These are phyloP conservation scores for Petunia axillaris DNA, from an alignment of 257 asterid species.

Conservation along the genomic window DNA sequence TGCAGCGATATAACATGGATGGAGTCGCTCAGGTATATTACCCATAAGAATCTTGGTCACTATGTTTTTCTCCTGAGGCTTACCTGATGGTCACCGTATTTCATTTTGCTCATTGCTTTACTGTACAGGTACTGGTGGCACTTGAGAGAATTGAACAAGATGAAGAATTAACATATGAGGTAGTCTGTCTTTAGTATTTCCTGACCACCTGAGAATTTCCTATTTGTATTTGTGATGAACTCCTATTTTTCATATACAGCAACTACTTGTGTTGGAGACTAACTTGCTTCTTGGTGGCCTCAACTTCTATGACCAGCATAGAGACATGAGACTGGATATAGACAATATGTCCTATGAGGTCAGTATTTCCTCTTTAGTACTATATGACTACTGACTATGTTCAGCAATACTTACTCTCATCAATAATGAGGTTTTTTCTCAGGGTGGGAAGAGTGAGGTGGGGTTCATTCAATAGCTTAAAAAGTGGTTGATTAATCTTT, in stretches of 20 bases:
- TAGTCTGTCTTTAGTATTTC: slow-evolving; percentile 32
- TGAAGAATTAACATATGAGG: slow-evolving; percentile 71
- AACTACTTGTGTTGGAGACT: slow-evolving; percentile 66
- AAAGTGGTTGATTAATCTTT: background rate
- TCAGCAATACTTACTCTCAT: background rate
- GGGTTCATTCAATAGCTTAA: background rate
- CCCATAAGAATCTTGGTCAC: background rate
- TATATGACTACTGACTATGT: background rate
- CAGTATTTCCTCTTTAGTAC: slow-evolving; percentile 11
- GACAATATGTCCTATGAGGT: slow-evolving; percentile 98
- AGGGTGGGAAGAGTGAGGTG: background rate
- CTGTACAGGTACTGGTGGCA: slow-evolving; percentile 63
- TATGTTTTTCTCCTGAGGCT: slow-evolving; percentile 8
- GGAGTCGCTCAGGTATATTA: slow-evolving; percentile 69
- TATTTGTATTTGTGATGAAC: background rate
- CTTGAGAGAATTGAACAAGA: slow-evolving; percentile 85
- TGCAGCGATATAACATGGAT: slow-evolving; percentile 54
- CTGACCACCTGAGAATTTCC: background rate
- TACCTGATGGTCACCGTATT: background rate
- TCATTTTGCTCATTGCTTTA: background rate
- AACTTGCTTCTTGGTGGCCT: slow-evolving; percentile 65
- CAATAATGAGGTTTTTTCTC: background rate
- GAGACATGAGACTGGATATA: slow-evolving; percentile 87
- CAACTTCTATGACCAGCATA: slow-evolving; percentile 75
- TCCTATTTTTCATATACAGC: slow-evolving; percentile 47